phyloP scores from a whole-genome alignment of 2,329 filamentous ascomycete genomes.

The Cephalotrichum gorgonifer region DNA sequence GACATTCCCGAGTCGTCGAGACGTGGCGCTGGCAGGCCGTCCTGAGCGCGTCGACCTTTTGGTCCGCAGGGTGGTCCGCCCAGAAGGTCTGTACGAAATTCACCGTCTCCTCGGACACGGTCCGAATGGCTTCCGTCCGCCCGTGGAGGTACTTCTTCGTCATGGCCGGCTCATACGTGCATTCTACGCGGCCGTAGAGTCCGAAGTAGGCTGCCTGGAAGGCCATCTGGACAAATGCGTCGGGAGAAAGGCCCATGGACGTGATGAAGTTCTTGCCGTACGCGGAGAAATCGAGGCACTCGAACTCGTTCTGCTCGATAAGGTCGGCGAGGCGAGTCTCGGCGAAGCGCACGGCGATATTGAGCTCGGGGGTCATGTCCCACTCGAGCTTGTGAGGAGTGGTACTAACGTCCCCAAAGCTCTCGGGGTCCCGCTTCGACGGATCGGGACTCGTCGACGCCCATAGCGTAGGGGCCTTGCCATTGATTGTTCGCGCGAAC shows the following conservation, averaged over 20 bases:
- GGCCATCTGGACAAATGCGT: constrained; percentile 98
- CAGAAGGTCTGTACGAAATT: constrained; percentile 90
- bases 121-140: constrained; percentile 84
- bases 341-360: constrained; percentile 84
- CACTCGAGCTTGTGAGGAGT: constrained; percentile 95
- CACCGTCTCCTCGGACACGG: constrained; percentile 73
- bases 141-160: constrained; percentile 91
- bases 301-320: constrained; percentile 93
- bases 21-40: constrained; percentile 79
- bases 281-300: constrained; percentile 75
- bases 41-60: constrained; percentile 78
- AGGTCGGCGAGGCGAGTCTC: constrained; percentile 90
- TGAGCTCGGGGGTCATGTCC: constrained; percentile 91
- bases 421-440: constrained; percentile 79
- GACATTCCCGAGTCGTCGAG: constrained; percentile 69
- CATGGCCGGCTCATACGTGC: constrained; percentile 97
- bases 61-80: constrained; percentile 73
- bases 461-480: constrained; percentile 85
- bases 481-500: constrained; percentile 92
- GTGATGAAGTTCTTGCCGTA: constrained; percentile 99
- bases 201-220: constrained; percentile 98
- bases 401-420: constrained; percentile 86
- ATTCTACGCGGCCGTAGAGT: constrained; percentile 86
- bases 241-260: constrained; percentile 90
- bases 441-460: constrained; percentile 84